phyloP scores from a whole-genome alignment of 23 red algal genomes.

The Gracilaria domingensis region DNA sequence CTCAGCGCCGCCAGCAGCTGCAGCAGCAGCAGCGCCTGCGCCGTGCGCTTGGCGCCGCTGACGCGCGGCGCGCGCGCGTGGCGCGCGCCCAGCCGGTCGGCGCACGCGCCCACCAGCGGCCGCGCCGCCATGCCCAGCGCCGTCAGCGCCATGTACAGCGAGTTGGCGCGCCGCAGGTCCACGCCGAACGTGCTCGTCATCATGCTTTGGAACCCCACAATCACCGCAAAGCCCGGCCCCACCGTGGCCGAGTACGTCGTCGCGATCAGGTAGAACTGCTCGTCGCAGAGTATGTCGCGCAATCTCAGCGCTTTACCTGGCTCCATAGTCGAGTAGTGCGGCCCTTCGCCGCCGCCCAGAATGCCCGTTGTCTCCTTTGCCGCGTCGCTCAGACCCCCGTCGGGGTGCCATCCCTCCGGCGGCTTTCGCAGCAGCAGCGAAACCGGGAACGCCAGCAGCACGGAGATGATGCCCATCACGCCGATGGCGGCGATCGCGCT shows the following conservation, averaged over 20 bases:
- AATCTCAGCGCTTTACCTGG: not conserved
- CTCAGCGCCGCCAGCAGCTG: not conserved
- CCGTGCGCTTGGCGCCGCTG: not conserved
- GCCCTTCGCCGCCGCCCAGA: not conserved
- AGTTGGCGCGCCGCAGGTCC: not conserved
- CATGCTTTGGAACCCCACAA: slow-evolving; percentile 30
- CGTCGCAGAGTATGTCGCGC: not conserved
- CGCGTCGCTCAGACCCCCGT: not conserved
- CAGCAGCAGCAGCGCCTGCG: not conserved
- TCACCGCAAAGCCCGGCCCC: slow-evolving; percentile 34
- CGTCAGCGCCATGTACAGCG: not conserved
- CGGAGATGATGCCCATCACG: not conserved
- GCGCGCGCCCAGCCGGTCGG: not conserved
- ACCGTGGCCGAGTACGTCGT: slow-evolving; percentile 21
- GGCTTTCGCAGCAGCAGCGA: not conserved
- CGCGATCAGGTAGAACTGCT: slow-evolving; percentile 6
- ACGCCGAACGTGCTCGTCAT: slow-evolving; percentile 18
- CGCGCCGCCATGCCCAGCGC: not conserved
- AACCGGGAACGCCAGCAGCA: not conserved
- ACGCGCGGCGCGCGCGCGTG: not conserved
- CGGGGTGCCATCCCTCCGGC: not conserved
- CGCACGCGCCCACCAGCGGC: not conserved
- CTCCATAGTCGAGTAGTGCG: not conserved
- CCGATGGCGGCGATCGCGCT: not conserved
- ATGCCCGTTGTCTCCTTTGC: not conserved